Conservation (phyloP, 2,329 filamentous ascomycete genomes). For the Ceratocystis diversiconidia region DNA sequence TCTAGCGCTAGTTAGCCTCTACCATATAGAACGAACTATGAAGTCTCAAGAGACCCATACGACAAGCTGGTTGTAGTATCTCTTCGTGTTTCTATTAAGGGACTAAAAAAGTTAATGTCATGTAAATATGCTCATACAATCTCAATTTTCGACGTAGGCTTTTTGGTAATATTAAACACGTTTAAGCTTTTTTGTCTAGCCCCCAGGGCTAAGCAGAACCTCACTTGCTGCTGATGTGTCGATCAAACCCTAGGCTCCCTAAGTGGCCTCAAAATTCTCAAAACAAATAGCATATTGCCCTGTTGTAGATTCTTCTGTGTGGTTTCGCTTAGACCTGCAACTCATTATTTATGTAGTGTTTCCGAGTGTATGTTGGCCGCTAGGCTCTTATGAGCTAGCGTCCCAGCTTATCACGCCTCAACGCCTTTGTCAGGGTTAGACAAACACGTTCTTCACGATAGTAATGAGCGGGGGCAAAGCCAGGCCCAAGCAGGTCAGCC, state of each 20-base stretch:
- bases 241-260: not conserved
- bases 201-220: not conserved
- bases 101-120: not conserved
- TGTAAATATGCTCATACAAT: not conserved
- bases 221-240: constrained; percentile 1
- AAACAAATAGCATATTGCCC: not conserved
- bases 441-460: not conserved
- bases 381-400: too few species aligned
- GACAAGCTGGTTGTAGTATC: too few species aligned
- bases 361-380: not conserved
- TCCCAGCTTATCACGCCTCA: not conserved
- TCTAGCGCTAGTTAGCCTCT: not conserved
- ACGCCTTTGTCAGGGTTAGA: not conserved
- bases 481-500: constrained; percentile 5
- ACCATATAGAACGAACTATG: not conserved
- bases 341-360: not conserved
- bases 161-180: not conserved
- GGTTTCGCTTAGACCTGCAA: not conserved
- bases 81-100: not conserved
- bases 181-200: not conserved
- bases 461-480: not conserved
- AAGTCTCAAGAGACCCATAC: not conserved
- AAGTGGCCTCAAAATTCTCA: not conserved
- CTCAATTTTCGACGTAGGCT: not conserved
- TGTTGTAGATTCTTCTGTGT: not conserved